These are phyloP conservation scores for Phytopythium cucurbitacearum DNA, from an alignment of 352 stramenopile genomes.

Conservation along the genomic window DNA sequence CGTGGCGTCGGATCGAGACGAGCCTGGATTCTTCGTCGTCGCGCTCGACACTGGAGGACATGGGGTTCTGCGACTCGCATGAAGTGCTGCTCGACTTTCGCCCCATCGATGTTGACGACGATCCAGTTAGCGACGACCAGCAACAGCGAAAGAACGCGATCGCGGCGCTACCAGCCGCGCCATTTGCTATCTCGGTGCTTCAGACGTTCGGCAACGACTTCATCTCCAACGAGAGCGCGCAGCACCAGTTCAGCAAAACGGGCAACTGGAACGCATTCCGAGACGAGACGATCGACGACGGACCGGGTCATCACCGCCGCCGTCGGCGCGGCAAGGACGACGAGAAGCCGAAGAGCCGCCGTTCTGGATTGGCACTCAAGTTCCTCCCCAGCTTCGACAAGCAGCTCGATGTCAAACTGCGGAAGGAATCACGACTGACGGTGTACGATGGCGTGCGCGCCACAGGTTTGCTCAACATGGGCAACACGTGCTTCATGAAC, in stretches of 20 bases:
- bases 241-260: conserved; percentile 31
- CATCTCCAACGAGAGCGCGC: conserved; percentile 21
- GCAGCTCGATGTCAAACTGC: conserved; percentile 11
- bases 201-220: conserved; percentile 68
- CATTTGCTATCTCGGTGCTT: conserved; percentile 41
- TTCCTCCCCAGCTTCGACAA: conserved; percentile 3
- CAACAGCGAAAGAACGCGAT: conserved; percentile 17
- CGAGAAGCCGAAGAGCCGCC: not conserved
- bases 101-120: conserved; percentile 25
- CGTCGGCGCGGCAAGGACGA: conserved; percentile 3
- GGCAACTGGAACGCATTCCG: conserved; percentile 28
- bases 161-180: conserved; percentile 12
- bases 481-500: conserved; percentile 90
- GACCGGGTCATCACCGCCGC: conserved; percentile 10
- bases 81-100: conserved; percentile 74
- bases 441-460: conserved; percentile 38
- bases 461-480: conserved; percentile 74
- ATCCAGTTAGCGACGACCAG: conserved; percentile 17
- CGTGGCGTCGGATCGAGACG: conserved; percentile 56
- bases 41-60: conserved; percentile 26
- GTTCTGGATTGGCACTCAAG: not conserved
- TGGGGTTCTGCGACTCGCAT: conserved; percentile 41
- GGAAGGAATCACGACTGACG: conserved; percentile 23
- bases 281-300: conserved; percentile 21
- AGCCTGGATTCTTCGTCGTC: conserved; percentile 28